These are phyloP conservation scores for Protomyces macrosporus DNA, from an alignment of 1,139 yeast species.

Conservation along the genomic window DNA sequence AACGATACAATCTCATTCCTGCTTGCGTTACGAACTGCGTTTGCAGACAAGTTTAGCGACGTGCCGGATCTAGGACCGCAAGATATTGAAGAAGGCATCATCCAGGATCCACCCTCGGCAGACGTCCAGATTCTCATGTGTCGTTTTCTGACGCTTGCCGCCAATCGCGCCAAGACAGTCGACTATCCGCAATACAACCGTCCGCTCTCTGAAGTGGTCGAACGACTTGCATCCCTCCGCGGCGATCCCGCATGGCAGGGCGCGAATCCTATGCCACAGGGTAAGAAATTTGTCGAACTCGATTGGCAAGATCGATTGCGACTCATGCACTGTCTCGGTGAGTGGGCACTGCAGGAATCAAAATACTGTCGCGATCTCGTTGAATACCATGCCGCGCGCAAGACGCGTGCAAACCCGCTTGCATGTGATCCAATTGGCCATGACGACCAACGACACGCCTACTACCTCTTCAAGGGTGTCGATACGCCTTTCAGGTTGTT, in stretches of 20 bases:
- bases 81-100: slow-evolving; percentile 41
- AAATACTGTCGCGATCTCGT: slow-evolving; percentile 30
- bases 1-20: slow-evolving; percentile 29
- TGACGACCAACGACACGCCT: slow-evolving; percentile 13
- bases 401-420: slow-evolving; percentile 34
- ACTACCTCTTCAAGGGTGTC: slow-evolving; percentile 24
- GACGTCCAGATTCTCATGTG: slow-evolving; percentile 39
- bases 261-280: slow-evolving; percentile 34
- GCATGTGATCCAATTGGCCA: not conserved
- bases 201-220: slow-evolving; percentile 13
- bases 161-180: slow-evolving; percentile 42
- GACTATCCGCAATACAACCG: slow-evolving; percentile 34
- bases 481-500: slow-evolving; percentile 37
- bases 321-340: slow-evolving; percentile 7
- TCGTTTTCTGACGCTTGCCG: slow-evolving; percentile 39
- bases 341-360: slow-evolving; percentile 18
- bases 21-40: slow-evolving; percentile 38
- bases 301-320: slow-evolving; percentile 12
- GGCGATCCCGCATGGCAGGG: slow-evolving; percentile 35
- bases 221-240: not conserved
- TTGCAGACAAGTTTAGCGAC: slow-evolving; percentile 38
- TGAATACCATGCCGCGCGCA: slow-evolving; percentile 33
- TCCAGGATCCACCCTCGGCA: slow-evolving; percentile 34
- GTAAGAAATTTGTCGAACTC: slow-evolving; percentile 23
- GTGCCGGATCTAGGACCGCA: slow-evolving; percentile 40